Evolutionary conservation across 371 early-diverging fungal genomes (phyloP).

Genomic region (Ordospora pajunii): DNA sequence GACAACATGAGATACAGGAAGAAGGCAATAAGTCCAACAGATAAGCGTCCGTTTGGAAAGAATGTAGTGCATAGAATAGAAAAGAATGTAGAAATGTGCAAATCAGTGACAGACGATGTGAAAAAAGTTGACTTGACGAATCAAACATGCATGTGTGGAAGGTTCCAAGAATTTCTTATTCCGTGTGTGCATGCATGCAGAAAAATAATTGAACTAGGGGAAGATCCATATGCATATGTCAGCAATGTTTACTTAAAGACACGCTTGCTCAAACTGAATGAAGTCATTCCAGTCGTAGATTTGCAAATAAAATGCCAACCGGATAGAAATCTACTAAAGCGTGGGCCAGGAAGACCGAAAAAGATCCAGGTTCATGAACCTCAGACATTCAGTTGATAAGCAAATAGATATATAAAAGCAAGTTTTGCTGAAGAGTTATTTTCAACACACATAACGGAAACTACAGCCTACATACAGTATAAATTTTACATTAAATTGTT

Average conservation of each 20-base stretch:
- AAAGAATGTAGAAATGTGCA: constrained; percentile 33
- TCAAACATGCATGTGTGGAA: constrained; percentile 55
- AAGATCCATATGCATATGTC: constrained; percentile 30
- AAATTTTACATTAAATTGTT: too few relatives aligned
- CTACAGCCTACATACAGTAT: too few relatives aligned
- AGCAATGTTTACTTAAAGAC: constrained; percentile 25
- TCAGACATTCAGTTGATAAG: too few relatives aligned
- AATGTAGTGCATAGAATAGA: constrained; percentile 43
- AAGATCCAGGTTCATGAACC: constrained; percentile 8
- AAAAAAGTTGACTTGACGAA: constrained; percentile 52
- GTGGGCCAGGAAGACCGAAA: constrained; percentile 47
- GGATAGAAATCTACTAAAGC: constrained; percentile 27
- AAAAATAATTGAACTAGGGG: constrained; percentile 12
- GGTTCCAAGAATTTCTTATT: constrained; percentile 56
- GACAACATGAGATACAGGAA: constrained; percentile 34
- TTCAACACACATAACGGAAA: too few relatives aligned
- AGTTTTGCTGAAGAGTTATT: too few relatives aligned
- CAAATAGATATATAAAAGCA: too few relatives aligned
- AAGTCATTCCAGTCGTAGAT: constrained; percentile 28
- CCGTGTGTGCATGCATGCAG: constrained; percentile 59
- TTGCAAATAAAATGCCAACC: constrained; percentile 18
- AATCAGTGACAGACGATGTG: background rate
- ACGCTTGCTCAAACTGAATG: background rate
- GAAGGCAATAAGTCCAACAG: background rate
- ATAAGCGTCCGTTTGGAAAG: constrained; percentile 39